Evolutionary conservation across 176 grass and related monocot species (phyloP).

Genomic region (Eremochloa ophiuroides): DNA sequence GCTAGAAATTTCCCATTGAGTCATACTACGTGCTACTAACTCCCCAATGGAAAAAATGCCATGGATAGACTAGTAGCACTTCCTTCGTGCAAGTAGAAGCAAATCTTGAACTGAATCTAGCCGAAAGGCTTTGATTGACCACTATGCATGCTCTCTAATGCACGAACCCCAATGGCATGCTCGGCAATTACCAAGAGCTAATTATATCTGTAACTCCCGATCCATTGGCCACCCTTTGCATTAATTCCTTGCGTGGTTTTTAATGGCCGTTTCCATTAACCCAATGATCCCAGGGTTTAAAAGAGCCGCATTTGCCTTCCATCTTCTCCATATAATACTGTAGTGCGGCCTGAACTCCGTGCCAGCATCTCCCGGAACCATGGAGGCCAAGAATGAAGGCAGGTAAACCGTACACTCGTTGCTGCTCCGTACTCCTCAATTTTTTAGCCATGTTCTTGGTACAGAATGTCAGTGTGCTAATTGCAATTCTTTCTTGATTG

Average conservation of each 20-base stretch:
- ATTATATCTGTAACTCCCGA: constrained; percentile 42
- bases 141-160: constrained; percentile 25
- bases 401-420: background rate
- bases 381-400: constrained; percentile 22
- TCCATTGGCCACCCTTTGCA: constrained; percentile 40
- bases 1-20: background rate
- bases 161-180: constrained; percentile 19
- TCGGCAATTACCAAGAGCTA: constrained; percentile 38
- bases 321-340: constrained; percentile 18
- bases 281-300: constrained; percentile 41
- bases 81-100: background rate
- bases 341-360: background rate
- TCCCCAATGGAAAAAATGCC: background rate
- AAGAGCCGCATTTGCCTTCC: constrained; percentile 15
- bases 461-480: background rate
- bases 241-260: constrained; percentile 26
- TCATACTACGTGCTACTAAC: background rate
- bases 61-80: background rate
- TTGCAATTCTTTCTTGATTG: background rate
- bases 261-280: constrained; percentile 35
- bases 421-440: background rate
- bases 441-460: background rate
- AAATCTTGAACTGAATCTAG: constrained; percentile 19
- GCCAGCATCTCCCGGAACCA: background rate
- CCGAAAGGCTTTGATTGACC: constrained; percentile 19